phyloP scores from a whole-genome alignment of 2,329 filamentous ascomycete genomes.

The Trichoderma polysporum region DNA sequence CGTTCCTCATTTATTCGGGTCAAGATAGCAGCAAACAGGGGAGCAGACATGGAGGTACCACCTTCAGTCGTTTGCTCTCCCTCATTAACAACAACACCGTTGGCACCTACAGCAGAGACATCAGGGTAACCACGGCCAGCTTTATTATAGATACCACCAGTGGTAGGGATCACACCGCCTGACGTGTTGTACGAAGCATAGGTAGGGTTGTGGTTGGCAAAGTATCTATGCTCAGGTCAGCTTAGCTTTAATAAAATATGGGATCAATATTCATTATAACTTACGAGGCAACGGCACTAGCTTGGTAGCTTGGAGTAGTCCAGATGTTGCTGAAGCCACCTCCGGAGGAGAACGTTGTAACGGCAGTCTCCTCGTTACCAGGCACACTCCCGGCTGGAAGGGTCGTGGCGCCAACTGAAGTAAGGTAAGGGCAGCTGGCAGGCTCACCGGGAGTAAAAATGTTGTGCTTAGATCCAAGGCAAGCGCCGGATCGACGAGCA shows the following conservation, averaged over 20 bases:
- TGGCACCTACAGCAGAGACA: constrained; percentile 45
- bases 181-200: constrained; percentile 25
- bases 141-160: constrained; percentile 43
- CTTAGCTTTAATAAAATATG: background rate
- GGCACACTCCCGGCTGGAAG: constrained; percentile 17
- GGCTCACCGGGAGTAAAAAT: constrained; percentile 50
- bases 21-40: constrained; percentile 37
- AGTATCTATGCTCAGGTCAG: background rate
- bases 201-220: constrained; percentile 21
- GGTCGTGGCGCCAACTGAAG: constrained; percentile 51
- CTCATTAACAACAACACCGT: constrained; percentile 44
- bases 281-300: constrained; percentile 26
- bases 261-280: background rate
- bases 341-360: constrained; percentile 43
- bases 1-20: constrained; percentile 35
- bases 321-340: constrained; percentile 54
- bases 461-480: constrained; percentile 33
- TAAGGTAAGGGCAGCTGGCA: constrained; percentile 49
- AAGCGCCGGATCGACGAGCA: constrained; percentile 21
- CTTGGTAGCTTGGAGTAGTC: constrained; percentile 47
- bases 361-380: constrained; percentile 23
- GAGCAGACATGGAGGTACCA: constrained; percentile 47
- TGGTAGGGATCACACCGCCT: constrained; percentile 21
- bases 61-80: constrained; percentile 44
- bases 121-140: constrained; percentile 50